A percentile compares a stretch with the other conserved stretches of the same genome.
phyloP scores from a whole-genome alignment of 1,284 basidiomycete species.

The Heterobasidion annosum region DNA sequence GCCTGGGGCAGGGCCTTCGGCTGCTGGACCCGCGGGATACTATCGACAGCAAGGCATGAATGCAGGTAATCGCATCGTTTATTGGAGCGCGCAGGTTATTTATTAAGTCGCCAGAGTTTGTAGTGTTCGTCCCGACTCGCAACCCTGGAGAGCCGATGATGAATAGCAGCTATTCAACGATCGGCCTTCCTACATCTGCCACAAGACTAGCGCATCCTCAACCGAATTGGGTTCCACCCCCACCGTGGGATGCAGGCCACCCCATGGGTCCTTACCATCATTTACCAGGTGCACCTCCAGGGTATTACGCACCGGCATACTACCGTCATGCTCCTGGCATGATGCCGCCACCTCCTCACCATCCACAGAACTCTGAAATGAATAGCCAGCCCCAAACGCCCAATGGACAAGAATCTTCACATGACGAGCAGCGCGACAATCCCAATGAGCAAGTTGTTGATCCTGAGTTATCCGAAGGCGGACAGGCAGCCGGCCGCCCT shows the following conservation, averaged over 20 bases:
- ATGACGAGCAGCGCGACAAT: neutral
- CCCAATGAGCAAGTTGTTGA: neutral
- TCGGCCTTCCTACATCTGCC: constrained; percentile 43
- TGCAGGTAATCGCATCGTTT: constrained; percentile 18
- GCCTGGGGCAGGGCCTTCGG: constrained; percentile 18
- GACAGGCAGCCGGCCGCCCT: constrained; percentile 4
- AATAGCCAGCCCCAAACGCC: neutral
- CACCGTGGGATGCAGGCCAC: constrained; percentile 22
- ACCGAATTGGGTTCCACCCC: constrained; percentile 17
- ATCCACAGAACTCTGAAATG: constrained; percentile 11
- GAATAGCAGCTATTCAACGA: constrained; percentile 24
- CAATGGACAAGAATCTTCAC: neutral
- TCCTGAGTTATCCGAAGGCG: neutral
- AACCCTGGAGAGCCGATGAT: constrained; percentile 19
- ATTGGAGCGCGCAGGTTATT: constrained; percentile 15
- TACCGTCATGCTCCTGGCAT: constrained; percentile 23
- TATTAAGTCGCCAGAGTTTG: constrained; percentile 6
- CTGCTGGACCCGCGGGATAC: constrained; percentile 39
- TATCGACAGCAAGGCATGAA: constrained; percentile 53
- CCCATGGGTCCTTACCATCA: constrained; percentile 12
- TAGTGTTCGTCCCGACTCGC: constrained; percentile 14
- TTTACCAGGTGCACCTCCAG: constrained; percentile 14
- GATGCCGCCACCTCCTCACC: constrained; percentile 7
- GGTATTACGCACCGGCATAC: constrained; percentile 24
- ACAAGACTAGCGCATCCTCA: constrained; percentile 34